A percentile compares a stretch with the other conserved stretches of the same genome.
Evolutionary conservation across 176 grass and related monocot species (phyloP).

Genomic region (Zea mays): Zm-B73-REFERENCE-NAM-5.0 NC_050097.1:211059501-211060000

Average conservation of each 20-base stretch:
- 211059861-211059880: slow-evolving; percentile 89
- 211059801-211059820: slow-evolving; percentile 86
- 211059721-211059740: neutral
- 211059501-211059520: neutral
- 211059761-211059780: slow-evolving; percentile 75
- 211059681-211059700: slow-evolving; percentile 42
- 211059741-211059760: neutral
- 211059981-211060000: too few relatives aligned
- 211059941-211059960: neutral
- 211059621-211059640: slow-evolving; percentile 64
- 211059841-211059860: slow-evolving; percentile 65
- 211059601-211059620: slow-evolving; percentile 58
- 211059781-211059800: slow-evolving; percentile 79
- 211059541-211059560: neutral
- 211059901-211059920: neutral
- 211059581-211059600: neutral
- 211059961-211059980: neutral
- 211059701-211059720: neutral
- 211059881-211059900: neutral
- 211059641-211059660: slow-evolving; percentile 66
- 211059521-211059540: neutral
- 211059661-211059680: slow-evolving; percentile 70
- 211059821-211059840: slow-evolving; percentile 76
- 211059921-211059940: neutral
- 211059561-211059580: neutral